Evolutionary conservation across 768 basidiomycete genomes (phyloP).

Genomic region (Kwoniella mangroviensis): DNA sequence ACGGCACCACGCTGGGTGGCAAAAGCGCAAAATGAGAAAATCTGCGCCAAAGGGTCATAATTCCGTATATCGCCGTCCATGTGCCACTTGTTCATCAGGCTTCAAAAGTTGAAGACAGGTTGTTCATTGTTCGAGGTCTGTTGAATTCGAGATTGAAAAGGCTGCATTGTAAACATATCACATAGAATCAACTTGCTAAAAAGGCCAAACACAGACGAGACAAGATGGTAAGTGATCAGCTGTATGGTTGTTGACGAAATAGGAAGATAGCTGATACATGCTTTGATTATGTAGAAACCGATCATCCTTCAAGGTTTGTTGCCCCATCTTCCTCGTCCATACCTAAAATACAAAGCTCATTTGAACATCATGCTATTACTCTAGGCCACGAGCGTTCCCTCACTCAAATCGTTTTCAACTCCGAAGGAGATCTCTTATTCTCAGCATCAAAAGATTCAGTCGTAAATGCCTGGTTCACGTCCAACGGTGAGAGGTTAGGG

Average conservation of each 20-base stretch:
- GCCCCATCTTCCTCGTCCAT: background rate
- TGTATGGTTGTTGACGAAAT: background rate
- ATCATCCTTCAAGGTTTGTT: constrained; percentile 72
- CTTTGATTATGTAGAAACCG: constrained; percentile 64
- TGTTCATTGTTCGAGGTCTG: background rate
- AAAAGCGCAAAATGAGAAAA: constrained; percentile 2
- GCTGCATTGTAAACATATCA: background rate
- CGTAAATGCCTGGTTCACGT: constrained; percentile 96
- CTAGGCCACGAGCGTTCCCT: constrained; percentile 94
- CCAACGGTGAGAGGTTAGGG: constrained; percentile 95
- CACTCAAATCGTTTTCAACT: constrained; percentile 97
- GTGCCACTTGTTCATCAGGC: constrained; percentile 22
- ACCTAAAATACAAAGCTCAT: background rate
- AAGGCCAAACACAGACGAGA: background rate
- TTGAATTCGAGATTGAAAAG: background rate
- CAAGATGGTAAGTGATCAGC: constrained; percentile 31
- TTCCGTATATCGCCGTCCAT: constrained; percentile 12
- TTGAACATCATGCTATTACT: background rate
- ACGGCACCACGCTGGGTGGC: background rate
- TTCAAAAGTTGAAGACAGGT: constrained; percentile 19
- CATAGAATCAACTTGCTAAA: background rate
- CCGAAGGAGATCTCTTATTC: constrained; percentile 93
- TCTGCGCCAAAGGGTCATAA: constrained; percentile 14
- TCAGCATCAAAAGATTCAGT: constrained; percentile 92
- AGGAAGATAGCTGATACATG: background rate